Base-by-base conservation (phyloP, 2,329 filamentous ascomycete genomes). In the Fusarium drepaniforme region DNA sequence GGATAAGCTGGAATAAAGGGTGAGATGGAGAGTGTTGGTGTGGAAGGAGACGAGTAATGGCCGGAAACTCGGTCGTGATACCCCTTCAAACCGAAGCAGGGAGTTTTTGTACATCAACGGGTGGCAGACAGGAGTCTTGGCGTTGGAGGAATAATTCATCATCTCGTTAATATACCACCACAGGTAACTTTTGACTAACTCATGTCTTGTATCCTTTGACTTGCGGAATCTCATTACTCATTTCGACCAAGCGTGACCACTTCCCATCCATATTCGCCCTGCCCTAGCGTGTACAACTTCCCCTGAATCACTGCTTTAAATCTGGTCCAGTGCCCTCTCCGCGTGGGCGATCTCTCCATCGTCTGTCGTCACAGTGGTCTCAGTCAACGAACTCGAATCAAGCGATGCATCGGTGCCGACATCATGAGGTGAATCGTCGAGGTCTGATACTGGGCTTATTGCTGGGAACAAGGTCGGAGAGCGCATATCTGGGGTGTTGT, bases 1-100 rank as follows among this genome's bases (percentile, higher is more conserved):
- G 83, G 97, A 99, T 82, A 98, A 98, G 85, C 85, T 99, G 81
- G 97, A 99, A 84, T 98, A 85, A 77, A 77, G 51, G 25, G 30
- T 8, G 33, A 37, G 33, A n/a, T 5, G 16, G 21, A n/a, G 25
- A 44, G n/a, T 18, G 4, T 8, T 11, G 42, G 8, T 23, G 9
- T n/a, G 12, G 16, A 51, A 51, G 16, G 44, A 51, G 49, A n/a
- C 37, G 3, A 44, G 33, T 5, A 56, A 37, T 38, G 16, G 3
- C 4, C 13, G 3, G 23, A 33, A 21, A 12, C 15, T 25, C 15
- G n/a, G 30, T 60, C 21, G 33, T 23, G 37, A 49, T 53, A n/a
- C 58, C 66, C 33, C 23, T 68, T 60, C 37, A 18, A 33, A 7
- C 23, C 16, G n/a, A 37, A 59, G 46, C 37, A 42, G 51, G 51